Evolutionary conservation across 2,329 filamentous ascomycete species (phyloP), one percentile per base, ranked within the genome.

Genomic region (Fusarium sp.): DNA sequence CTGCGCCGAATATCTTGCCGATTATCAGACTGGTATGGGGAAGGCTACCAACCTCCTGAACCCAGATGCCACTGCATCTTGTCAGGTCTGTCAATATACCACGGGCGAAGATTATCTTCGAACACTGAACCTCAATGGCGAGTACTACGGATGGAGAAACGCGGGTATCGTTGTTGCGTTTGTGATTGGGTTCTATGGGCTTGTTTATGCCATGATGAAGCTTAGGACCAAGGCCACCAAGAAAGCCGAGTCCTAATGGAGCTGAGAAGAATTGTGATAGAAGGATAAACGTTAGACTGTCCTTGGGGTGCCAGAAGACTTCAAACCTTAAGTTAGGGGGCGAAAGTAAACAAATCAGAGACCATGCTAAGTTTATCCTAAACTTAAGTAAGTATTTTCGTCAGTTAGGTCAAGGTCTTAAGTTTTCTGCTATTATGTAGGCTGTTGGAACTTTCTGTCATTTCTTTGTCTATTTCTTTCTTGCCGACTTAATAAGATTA

Each of bases 61-160:
- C 73, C 88, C 90, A 0, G 83, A 88, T 4, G 88, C 85, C 0
- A 88, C 82, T 0, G 70, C 78, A 0, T 81, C 78, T 0, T 93
- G 91, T 76, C 78, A 79, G 30, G 90, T 92, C 0, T 93, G 91
- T 72, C 83, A 89, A 69, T 93, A 88, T 76, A 78, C 78, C 1
- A 78, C 74, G 13, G 90, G 89, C 0, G 83, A 84, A 6, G 90
- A 91, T 59, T 93, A 90, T 69, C 77, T 92, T 3, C 73, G 78
- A 5, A 87, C 83, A 0, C 65, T 93, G 14, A 91, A 92, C 74
- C 73, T 93, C 4, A 82, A 83, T 1, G 84, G 88, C 4, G 88
- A 91, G 68, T 88, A 84, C 67, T 89, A 89, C 71, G 90, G 89
- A 0, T 93, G 91, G 91, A 84, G 91, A 45, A 85, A 93, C 77